A percentile compares a stretch with the other conserved stretches of the same genome.
Conservation (phyloP, 2,329 filamentous ascomycete species). For the Microcyclospora pomicola region DNA sequence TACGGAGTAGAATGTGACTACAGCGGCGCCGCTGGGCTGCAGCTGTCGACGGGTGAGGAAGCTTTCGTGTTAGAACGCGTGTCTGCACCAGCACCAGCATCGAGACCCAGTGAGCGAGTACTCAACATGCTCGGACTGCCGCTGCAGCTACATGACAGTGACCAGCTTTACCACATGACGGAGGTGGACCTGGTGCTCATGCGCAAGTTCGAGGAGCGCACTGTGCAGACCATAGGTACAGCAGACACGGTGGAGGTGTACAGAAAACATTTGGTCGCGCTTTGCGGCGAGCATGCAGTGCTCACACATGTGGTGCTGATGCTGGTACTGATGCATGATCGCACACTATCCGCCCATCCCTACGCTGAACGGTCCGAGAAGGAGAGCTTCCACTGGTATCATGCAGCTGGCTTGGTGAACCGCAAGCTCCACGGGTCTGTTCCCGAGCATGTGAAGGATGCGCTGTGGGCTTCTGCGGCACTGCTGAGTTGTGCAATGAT, state of each 20-base stretch:
- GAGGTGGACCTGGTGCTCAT: constrained; percentile 11
- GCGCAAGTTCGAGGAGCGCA: constrained; percentile 11
- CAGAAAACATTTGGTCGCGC: constrained; percentile 6
- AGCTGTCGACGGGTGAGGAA: constrained; percentile 9
- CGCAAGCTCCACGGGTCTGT: constrained; percentile 26
- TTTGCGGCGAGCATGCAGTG: constrained; percentile 2
- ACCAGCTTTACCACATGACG: constrained; percentile 4
- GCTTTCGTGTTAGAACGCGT: constrained; percentile 6
- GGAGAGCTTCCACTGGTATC: constrained; percentile 36
- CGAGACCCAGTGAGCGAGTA: constrained; percentile 2
- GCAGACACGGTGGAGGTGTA: constrained; percentile 11
- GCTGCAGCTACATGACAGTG: constrained; percentile 3
- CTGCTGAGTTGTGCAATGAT: constrained; percentile 36
- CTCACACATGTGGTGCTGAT: constrained; percentile 42
- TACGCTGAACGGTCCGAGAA: constrained; percentile 13
- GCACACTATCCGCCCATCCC: constrained; percentile 23
- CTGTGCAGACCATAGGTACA: constrained; percentile 15
- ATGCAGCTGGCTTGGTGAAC: constrained; percentile 36
- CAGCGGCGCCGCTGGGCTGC: constrained; percentile 15
- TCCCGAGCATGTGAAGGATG: constrained; percentile 30
- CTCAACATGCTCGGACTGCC: constrained; percentile 2
- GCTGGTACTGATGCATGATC: constrained; percentile 41
- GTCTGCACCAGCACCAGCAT: constrained; percentile 2
- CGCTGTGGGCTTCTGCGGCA: constrained; percentile 33
- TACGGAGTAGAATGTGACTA: constrained; percentile 37